phyloP scores from a whole-genome alignment of 2,329 filamentous ascomycete species.

The Cladophialophora carrionii region DNA sequence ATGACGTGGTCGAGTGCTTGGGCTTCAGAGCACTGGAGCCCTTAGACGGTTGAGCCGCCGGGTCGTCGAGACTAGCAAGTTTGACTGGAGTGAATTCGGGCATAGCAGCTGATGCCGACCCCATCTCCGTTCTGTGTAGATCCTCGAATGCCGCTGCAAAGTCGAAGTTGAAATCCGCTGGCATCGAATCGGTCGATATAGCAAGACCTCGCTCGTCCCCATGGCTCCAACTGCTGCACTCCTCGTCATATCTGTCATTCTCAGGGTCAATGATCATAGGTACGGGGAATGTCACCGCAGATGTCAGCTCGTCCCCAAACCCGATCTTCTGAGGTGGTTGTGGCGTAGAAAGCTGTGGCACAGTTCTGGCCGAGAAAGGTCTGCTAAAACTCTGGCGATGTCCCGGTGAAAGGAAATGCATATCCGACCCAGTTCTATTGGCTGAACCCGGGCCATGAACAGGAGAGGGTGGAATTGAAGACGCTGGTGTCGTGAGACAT shows the following conservation, averaged over 20 bases:
- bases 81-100: slow-evolving; percentile 19
- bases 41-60: not conserved
- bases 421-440: slow-evolving; percentile 4
- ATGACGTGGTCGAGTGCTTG: slow-evolving; percentile 29
- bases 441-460: slow-evolving; percentile 16
- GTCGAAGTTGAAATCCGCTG: slow-evolving; percentile 24
- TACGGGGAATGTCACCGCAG: slow-evolving; percentile 18
- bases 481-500: slow-evolving; percentile 24
- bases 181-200: slow-evolving; percentile 15
- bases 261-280: slow-evolving; percentile 20
- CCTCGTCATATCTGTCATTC: slow-evolving; percentile 30
- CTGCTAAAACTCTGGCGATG: slow-evolving; percentile 30
- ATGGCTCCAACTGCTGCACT: slow-evolving; percentile 32
- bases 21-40: slow-evolving; percentile 21
- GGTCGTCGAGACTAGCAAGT: slow-evolving; percentile 18
- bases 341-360: slow-evolving; percentile 6
- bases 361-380: slow-evolving; percentile 23
- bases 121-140: slow-evolving; percentile 5
- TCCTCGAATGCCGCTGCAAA: slow-evolving; percentile 13
- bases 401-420: slow-evolving; percentile 22
- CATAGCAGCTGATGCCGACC: not conserved
- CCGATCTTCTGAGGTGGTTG: slow-evolving; percentile 4
- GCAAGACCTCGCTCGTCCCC: slow-evolving; percentile 32
- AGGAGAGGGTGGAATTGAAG: slow-evolving; percentile 28
- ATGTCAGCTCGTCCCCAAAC: not conserved